Conservation (phyloP, 192 early-diverging fungal genomes). For the Thamnidium elegans region DNA sequence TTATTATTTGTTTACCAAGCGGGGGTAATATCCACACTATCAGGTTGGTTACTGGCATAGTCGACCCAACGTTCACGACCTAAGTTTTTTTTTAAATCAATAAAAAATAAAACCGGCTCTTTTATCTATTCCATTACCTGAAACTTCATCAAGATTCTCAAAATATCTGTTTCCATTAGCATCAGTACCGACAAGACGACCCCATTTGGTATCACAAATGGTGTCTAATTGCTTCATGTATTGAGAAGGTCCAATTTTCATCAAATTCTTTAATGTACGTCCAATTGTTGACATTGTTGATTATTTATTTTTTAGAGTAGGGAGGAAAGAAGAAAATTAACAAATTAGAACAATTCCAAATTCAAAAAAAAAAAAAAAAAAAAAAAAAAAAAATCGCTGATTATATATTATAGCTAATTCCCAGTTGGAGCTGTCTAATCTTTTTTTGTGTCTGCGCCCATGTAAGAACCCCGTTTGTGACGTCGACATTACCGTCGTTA, state of each 20-base stretch:
- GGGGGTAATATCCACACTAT: constrained; percentile 66
- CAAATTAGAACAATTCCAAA: neutral
- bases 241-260: constrained; percentile 47
- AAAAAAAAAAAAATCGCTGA: no score
- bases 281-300: constrained; percentile 48
- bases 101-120: neutral
- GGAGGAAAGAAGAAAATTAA: neutral
- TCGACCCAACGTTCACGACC: constrained; percentile 79
- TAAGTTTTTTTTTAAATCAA: constrained; percentile 15
- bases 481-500: no score
- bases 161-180: constrained; percentile 77
- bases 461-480: no score
- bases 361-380: no score
- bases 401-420: no score
- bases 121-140: constrained; percentile 41
- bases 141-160: constrained; percentile 67
- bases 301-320: constrained; percentile 10
- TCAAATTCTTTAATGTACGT: constrained; percentile 55
- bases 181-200: constrained; percentile 68
- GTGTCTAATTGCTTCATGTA: constrained; percentile 49
- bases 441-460: no score
- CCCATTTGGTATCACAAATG: constrained; percentile 66
- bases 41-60: constrained; percentile 50
- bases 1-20: constrained; percentile 53
- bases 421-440: no score